Evolutionary conservation across 2,329 filamentous ascomycete genomes (phyloP), one percentile per base, ranked within the genome.

Genomic region (Calonectria pseudoreteaudii): DNA sequence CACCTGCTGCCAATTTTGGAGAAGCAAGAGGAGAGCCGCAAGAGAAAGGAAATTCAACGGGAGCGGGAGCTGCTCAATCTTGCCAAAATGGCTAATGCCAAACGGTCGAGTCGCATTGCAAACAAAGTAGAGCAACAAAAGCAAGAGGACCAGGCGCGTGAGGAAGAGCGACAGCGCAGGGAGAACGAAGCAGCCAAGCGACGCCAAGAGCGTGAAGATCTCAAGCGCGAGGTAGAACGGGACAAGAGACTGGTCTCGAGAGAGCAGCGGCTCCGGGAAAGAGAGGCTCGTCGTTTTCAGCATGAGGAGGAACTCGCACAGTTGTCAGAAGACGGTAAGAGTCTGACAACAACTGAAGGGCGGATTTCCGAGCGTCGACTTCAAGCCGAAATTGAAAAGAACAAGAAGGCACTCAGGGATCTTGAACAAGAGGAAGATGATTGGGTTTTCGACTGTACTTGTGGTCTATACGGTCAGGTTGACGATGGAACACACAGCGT

Each of bases 391-490:
- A 94, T 97, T 80, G 94, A 95, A 80, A 94, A 90, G 83, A 94
- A 92, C 76, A 93, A 94, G 83, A 93, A 93, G 83, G 94, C 94
- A 41, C 87, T 98, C 14, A 90, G 94, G 78, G 91, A 93, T 69
- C 89, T 98, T 30, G 90, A 89, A 23, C 83, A 86, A 23, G 94
- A 97, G 77, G 94, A 97, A 62, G 94, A 95, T 16, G 92, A 95
- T 66, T 98, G 97, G 97, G 90, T 95, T 49, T 99, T 99, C 79
- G 97, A 99, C 82, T 99, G 97, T 82, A 90, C 94, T 31, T 99
- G 97, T 83, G 96, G 96, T 31, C 90, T 95, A 28, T 93, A 98
- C 83, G 97, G 97, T 28, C 93, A 97, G 79, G 94, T 98, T 73
- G 97, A 99, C 80, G 97, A 98, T 82, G 97, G 97, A 44, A 93